Evolutionary conservation across 441 rosid genomes (phyloP).

Genomic region (Arabidopsis hybrid): DNA sequence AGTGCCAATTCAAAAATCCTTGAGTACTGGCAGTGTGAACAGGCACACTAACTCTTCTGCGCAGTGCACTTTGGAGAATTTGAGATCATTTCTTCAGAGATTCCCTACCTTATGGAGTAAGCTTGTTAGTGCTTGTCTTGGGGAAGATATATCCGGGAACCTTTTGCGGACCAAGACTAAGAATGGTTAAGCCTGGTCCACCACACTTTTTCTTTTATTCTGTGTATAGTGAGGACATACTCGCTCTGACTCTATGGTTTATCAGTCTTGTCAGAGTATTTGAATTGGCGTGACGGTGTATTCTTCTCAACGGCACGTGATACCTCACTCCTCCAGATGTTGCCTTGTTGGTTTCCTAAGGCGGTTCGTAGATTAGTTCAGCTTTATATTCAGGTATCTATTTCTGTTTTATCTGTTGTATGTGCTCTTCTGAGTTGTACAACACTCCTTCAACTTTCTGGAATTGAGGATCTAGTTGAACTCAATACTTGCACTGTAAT

Average conservation of each 20-base stretch:
- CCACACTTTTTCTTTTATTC: constrained; percentile 33
- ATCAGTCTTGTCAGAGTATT: constrained; percentile 80
- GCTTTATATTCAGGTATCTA: constrained; percentile 88
- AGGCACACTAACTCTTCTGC: constrained; percentile 81
- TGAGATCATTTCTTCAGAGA: constrained; percentile 78
- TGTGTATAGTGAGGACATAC: constrained; percentile 41
- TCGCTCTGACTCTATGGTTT: constrained; percentile 46
- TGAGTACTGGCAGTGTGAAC: constrained; percentile 81
- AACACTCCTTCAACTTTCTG: constrained; percentile 22
- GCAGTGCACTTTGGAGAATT: constrained; percentile 96
- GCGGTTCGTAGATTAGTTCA: constrained; percentile 90
- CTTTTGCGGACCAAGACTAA: constrained; percentile 60
- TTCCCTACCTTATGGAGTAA: constrained; percentile 92
- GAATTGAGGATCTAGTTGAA: constrained; percentile 36
- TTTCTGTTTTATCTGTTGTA: constrained; percentile 21
- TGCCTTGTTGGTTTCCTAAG: constrained; percentile 99
- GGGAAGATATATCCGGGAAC: constrained; percentile 69
- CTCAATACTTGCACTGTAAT: constrained; percentile 34
- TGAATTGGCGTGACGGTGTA: constrained; percentile 91
- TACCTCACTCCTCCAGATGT: constrained; percentile 96
- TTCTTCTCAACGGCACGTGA: constrained; percentile 93
- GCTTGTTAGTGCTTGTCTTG: constrained; percentile 78
- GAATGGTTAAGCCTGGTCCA: constrained; percentile 64
- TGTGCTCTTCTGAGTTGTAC: constrained; percentile 27
- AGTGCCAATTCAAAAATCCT: constrained; percentile 75